Conservation (phyloP, 1,139 yeast genomes). For the Yamadazyma diddensiae region DNA sequence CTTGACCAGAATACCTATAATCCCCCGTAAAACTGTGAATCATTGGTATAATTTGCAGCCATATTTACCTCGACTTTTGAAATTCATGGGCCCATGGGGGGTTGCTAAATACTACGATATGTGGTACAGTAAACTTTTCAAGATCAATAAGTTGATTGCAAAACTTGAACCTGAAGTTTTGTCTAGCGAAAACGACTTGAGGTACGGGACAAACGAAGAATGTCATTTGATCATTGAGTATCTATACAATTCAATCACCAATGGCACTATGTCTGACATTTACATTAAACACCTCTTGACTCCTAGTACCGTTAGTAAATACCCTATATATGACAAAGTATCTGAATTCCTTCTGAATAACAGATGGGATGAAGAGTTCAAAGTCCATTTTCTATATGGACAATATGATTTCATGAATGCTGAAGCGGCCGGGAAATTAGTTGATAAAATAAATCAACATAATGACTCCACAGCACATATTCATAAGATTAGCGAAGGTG, state of each 20-base stretch:
- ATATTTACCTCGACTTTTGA: conserved; percentile 42
- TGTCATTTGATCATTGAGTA: conserved; percentile 50
- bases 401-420: conserved; percentile 85
- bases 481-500: conserved; percentile 37
- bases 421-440: conserved; percentile 62
- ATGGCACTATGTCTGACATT: conserved; percentile 62
- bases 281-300: conserved; percentile 64
- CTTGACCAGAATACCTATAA: conserved; percentile 45
- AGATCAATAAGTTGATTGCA: conserved; percentile 40
- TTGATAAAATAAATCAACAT: conserved; percentile 28
- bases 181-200: conserved; percentile 26
- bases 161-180: conserved; percentile 30
- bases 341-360: conserved; percentile 20
- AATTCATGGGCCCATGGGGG: conserved; percentile 52
- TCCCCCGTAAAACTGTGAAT: conserved; percentile 27
- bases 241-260: conserved; percentile 57
- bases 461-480: conserved; percentile 15
- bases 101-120: conserved; percentile 40
- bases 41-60: conserved; percentile 43
- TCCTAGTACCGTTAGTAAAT: conserved; percentile 73
- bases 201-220: conserved; percentile 43
- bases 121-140: conserved; percentile 45
- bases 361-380: conserved; percentile 29
- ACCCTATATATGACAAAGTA: conserved; percentile 71
- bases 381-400: conserved; percentile 67